These are phyloP conservation scores for Saccharomycopsis fermentans DNA, from an alignment of 805 yeast genomes.

Conservation along the genomic window DNA sequence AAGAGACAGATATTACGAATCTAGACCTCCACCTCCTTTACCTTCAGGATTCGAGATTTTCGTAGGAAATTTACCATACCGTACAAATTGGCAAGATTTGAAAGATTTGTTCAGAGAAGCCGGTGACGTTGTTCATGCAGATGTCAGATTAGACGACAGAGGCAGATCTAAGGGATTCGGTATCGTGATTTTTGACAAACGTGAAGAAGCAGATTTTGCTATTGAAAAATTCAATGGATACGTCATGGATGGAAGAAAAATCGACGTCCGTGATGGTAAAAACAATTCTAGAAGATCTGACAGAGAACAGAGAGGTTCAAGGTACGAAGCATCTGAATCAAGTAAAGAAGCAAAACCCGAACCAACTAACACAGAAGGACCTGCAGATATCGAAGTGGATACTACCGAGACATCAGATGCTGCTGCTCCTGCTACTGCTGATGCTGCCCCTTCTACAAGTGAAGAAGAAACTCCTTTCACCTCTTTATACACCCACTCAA, in stretches of 20 bases:
- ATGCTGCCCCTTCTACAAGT: constrained; percentile 13
- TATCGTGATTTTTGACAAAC: constrained; percentile 57
- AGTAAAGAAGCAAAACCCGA: constrained; percentile 6
- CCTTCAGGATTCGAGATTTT: constrained; percentile 50
- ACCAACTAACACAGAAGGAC: not conserved
- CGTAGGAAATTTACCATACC: constrained; percentile 74
- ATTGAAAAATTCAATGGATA: constrained; percentile 59
- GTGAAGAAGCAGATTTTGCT: constrained; percentile 64
- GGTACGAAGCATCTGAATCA: not conserved
- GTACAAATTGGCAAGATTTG: constrained; percentile 74
- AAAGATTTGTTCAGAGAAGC: constrained; percentile 73
- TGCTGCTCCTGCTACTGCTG: constrained; percentile 4
- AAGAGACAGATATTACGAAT: constrained; percentile 18
- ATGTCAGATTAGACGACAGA: constrained; percentile 50
- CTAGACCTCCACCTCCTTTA: constrained; percentile 11
- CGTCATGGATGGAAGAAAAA: constrained; percentile 61
- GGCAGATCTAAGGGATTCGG: constrained; percentile 86
- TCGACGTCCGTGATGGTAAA: constrained; percentile 74
- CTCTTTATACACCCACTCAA: constrained; percentile 52
- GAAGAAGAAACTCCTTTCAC: constrained; percentile 41
- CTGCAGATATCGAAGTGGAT: constrained; percentile 12
- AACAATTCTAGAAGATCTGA: constrained; percentile 22
- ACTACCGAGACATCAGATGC: not conserved
- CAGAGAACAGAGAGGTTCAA: not conserved
- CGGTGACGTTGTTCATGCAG: constrained; percentile 78